Evolutionary conservation across 2,329 filamentous ascomycete genomes (phyloP).

Genomic region (Phyllosticta citrichinensis): DNA sequence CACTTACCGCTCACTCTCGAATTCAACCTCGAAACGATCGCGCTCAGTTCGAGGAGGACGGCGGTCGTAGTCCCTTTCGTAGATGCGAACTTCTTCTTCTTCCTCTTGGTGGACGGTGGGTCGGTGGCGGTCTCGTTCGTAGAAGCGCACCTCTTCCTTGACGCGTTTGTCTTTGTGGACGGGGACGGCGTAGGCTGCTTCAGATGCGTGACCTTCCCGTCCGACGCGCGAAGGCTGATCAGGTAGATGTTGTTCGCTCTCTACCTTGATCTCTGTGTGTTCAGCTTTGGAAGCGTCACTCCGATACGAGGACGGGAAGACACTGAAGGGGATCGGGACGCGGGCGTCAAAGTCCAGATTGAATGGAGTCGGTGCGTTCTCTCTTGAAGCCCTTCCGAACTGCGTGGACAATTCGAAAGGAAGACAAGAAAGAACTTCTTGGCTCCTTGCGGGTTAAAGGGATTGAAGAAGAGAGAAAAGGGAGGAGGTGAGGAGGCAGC

Average conservation of each 20-base stretch:
- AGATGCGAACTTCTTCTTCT: slow-evolving; percentile 25
- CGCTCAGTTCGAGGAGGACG: slow-evolving; percentile 6
- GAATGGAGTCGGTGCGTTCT: slow-evolving; percentile 68
- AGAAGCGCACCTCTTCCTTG: slow-evolving; percentile 81
- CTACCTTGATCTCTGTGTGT: slow-evolving; percentile 68
- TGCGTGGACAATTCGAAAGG: slow-evolving; percentile 49
- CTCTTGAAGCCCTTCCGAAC: slow-evolving; percentile 59
- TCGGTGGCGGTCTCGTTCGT: slow-evolving; percentile 68
- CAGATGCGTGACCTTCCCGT: slow-evolving; percentile 77
- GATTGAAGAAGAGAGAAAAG: slow-evolving; percentile 19
- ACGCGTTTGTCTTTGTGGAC: slow-evolving; percentile 50
- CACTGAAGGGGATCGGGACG: slow-evolving; percentile 98
- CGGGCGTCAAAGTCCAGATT: slow-evolving; percentile 99
- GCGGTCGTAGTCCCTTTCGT: slow-evolving; percentile 16
- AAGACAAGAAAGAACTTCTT: slow-evolving; percentile 53
- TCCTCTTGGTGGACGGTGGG: slow-evolving; percentile 34
- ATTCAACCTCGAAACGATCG: slow-evolving; percentile 16
- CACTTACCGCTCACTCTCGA: slow-evolving; percentile 20
- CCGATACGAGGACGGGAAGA: slow-evolving; percentile 98
- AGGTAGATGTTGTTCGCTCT: slow-evolving; percentile 76
- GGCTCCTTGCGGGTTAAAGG: slow-evolving; percentile 25
- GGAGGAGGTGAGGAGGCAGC: slow-evolving; percentile 9
- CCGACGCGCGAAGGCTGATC: slow-evolving; percentile 69
- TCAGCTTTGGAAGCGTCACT: slow-evolving; percentile 53
- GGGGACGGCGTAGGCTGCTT: slow-evolving; percentile 36